Base-by-base conservation (phyloP, 345 rosid species). In the Noccaea caerulescens region DNA sequence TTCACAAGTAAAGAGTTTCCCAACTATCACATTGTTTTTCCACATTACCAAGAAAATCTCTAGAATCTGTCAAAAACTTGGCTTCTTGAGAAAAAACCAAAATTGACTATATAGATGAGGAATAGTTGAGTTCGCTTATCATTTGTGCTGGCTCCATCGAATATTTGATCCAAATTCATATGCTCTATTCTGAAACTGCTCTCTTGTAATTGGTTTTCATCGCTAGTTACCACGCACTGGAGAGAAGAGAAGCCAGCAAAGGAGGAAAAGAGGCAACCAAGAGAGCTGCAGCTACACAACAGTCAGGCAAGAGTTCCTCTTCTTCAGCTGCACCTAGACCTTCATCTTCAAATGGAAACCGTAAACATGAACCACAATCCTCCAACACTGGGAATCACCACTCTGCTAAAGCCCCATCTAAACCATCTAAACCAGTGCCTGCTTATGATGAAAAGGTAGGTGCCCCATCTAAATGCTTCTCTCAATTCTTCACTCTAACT, bases 201-300 rank as follows among this genome's bases (percentile, higher is more conserved):
- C 23, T 14, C 10, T 44, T 8, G 45, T 23, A 3, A n/a, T 46
- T 58, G 43, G 4, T 32, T 12, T 56, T 16, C 10, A 16, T 63
- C 23, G 12, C n/a, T 67, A 95, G 98, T 73, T 95, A 95, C 77
- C 88, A 90, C 45, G 87, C 98, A 65, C 8, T 82, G 76, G 99
- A 92, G 82, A 88, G 98, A 76, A 90, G 99, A 77, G 99, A 90
- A 72, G 70, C 91, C 65, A 76, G 82, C 81, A 95, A 83, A 71
- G 98, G 99, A 75, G 99, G 96, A 8, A 95, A 90, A 81, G 98
- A 95, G 69, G 83, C 83, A 27, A 72, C 67, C 79, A 95, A 86
- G 80, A 92, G 90, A 82, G 72, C 84, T 65, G 81, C 84, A 68
- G 65, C 82, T 25, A 65, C 92, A 27, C 94, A 84, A 61, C 67